Conservation (phyloP, 2,329 filamentous ascomycete genomes). For the Coniochaeta sp. region DNA sequence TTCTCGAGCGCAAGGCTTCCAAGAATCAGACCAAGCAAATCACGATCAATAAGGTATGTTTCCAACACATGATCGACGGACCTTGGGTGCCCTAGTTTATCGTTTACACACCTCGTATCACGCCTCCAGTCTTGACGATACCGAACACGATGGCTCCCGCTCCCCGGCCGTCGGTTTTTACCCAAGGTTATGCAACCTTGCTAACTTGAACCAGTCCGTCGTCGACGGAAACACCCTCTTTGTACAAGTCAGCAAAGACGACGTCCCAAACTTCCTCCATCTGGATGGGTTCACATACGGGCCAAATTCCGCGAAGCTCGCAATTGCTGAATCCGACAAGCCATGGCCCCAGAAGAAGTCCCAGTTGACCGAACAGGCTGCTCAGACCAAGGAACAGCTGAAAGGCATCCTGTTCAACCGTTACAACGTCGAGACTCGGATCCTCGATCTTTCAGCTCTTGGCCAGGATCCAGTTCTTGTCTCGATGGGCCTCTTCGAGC, state of each 20-base stretch:
- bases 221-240: constrained; percentile 62
- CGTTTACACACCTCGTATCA: constrained; percentile 7
- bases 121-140: neutral
- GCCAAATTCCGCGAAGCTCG: constrained; percentile 59
- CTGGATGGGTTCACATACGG: constrained; percentile 50
- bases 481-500: constrained; percentile 68
- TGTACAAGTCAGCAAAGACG: constrained; percentile 57
- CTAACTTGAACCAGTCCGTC: constrained; percentile 63
- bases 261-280: constrained; percentile 57
- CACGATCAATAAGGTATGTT: constrained; percentile 73
- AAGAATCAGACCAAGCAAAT: constrained; percentile 43
- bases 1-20: constrained; percentile 64
- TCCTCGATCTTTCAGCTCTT: constrained; percentile 77
- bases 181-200: constrained; percentile 29
- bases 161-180: neutral
- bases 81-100: constrained; percentile 20
- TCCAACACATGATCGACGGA: constrained; percentile 24
- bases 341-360: constrained; percentile 26
- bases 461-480: constrained; percentile 64
- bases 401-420: constrained; percentile 64
- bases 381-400: constrained; percentile 61
- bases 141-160: neutral
- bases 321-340: constrained; percentile 39
- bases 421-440: constrained; percentile 63
- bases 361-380: constrained; percentile 41